phyloP scores from a whole-genome alignment of 257 asterid genomes.

The Perilla frutescens region DNA sequence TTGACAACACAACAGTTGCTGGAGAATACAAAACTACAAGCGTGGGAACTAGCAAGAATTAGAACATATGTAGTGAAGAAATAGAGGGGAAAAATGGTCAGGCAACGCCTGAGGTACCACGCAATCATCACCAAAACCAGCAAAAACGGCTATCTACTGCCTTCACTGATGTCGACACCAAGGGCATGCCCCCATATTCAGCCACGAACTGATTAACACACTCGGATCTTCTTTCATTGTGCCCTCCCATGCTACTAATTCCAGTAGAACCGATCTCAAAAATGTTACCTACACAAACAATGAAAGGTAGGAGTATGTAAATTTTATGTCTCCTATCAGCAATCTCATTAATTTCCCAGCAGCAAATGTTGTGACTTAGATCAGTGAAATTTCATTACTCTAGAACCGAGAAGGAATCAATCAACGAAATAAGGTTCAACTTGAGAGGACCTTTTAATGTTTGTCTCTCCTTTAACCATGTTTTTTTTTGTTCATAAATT shows the following conservation, averaged over 20 bases:
- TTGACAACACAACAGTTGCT: slow-evolving; percentile 18
- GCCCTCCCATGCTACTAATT: slow-evolving; percentile 92
- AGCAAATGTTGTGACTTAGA: background rate
- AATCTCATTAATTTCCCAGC: background rate
- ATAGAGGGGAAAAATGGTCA: slow-evolving; percentile 31
- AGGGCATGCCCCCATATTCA: slow-evolving; percentile 69
- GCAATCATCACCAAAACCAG: slow-evolving; percentile 78
- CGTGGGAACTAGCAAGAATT: slow-evolving; percentile 32
- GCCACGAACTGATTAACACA: slow-evolving; percentile 68
- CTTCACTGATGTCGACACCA: slow-evolving; percentile 73
- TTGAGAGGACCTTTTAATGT: background rate
- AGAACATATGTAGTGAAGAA: slow-evolving; percentile 7
- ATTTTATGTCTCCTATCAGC: background rate
- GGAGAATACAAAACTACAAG: slow-evolving; percentile 27
- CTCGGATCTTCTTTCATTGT: slow-evolving; percentile 61
- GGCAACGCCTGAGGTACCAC: slow-evolving; percentile 15
- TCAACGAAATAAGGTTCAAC: background rate
- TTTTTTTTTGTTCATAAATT: background rate
- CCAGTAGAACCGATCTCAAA: slow-evolving; percentile 85
- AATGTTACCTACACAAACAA: slow-evolving; percentile 60
- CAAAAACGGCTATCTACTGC: slow-evolving; percentile 69
- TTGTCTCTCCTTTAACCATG: background rate
- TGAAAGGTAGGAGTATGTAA: slow-evolving; percentile 13
- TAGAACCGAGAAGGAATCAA: background rate
- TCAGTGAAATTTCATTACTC: background rate